Base-by-base conservation (phyloP, 1,139 yeast genomes). In the Saccharomyces pastorianus region DNA sequence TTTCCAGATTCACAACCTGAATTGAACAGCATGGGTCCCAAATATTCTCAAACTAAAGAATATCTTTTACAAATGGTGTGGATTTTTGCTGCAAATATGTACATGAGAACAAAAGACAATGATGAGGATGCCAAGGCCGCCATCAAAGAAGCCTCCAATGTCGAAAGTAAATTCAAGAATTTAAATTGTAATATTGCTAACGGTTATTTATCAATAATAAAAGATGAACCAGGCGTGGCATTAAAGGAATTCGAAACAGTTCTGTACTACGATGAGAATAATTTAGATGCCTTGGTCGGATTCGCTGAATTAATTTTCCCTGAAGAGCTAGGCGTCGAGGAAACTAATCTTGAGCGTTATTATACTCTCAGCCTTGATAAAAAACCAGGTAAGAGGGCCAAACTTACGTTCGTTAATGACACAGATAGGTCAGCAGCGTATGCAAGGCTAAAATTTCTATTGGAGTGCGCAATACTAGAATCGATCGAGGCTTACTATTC, bases 11-110 rank as follows among this genome's bases (percentile, higher is more conserved):
- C 69, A 29, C 59, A 60, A 34, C 67, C 65, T 17, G 50, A 55
- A 26, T 51, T 47, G 11, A 67, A 61, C 29, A 56, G 55, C 26
- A 48, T 62, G 11, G 62, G 61, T 9, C 50, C 57, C 1, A 56
- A 51, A 41, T 56, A 52, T 51, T 59, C 58, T 47, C 56, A 59
- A 48, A 53, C 61, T 4, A 59, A 51, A 13, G 25, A 25, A 9
- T 34, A 41, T 26, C 68, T 83, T 9, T 67, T 84, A 52, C 88
- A 84, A 62, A 76, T 76, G 34, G 65, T 88, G 11, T 90, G 96
- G 96, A 69, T 89, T 52, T 82, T 89, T 81, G 77, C 88, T 0
- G 79, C 90, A 1, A 78, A 78, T 46, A 72, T 88, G 42, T 90
- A 88, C 67, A 72, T 80, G 61, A 79, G 81, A 59, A 31, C 50